Evolutionary conservation across 1,284 basidiomycete species (phyloP), one percentile per base, ranked within the genome.

Genomic region (Ganoderma lingzhi): DNA sequence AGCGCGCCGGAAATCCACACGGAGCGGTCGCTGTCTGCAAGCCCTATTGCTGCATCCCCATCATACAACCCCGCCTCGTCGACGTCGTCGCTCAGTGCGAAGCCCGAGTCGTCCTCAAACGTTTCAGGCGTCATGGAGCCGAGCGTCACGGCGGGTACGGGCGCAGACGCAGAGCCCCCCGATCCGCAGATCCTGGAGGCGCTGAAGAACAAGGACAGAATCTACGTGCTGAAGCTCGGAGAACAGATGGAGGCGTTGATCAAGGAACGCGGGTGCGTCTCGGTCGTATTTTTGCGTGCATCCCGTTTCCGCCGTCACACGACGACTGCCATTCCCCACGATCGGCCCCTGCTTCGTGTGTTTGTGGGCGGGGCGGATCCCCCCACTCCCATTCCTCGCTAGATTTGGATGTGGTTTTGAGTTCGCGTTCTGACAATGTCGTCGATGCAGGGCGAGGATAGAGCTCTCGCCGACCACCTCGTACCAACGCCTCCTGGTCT

Each of bases 141-240:
- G 23, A 69, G 44, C 56, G 37, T 67, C 14, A 59, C 69, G 35
- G 70, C 69, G 14, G 67, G 68, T 64, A 70, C 68, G 39, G 63
- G 66, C 32, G 66, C 63, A 15, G 73, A 77, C 51, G 68, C 74
- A 62, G 90, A 92, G 70, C 87, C 23, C 23, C 48, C 90, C 69
- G 93, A 94, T 83, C 83, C 87, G 12, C 90, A 91, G 80, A 93
- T 95, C 75, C 73, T 93, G 72, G 93, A 95, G 79, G 93, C 94
- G n/a, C 89, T 95, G 70, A 88, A 84, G 80, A 90, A 90, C 84
- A 95, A 95, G 82, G 93, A 95, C 80, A 86, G 93, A 76, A 84
- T 95, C 70, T 95, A 91, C 78, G 93, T 95, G 56, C 82, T 95
- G 74, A 94, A 93, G 83, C 85, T 94, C 28, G 94, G 92, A 69